Percentiles rank a stretch among this genome's conserved stretches.
Evolutionary conservation across 2,329 filamentous ascomycete genomes (phyloP).

Genomic region (Biscogniauxia sp.): DNA sequence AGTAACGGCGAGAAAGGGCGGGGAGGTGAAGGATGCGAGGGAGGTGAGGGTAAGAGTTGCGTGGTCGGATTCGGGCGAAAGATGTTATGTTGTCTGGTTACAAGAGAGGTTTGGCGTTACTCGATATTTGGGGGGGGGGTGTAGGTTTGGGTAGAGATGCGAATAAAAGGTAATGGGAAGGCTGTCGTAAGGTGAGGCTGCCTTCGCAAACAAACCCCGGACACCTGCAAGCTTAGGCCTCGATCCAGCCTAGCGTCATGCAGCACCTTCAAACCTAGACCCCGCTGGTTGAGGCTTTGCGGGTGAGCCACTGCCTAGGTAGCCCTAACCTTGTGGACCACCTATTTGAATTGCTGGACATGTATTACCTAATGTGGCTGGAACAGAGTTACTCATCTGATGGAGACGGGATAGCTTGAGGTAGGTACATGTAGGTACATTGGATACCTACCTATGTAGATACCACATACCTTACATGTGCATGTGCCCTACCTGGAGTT

Average conservation of each 20-base stretch:
- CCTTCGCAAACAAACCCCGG: constrained; percentile 21
- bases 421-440: background rate
- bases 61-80: constrained; percentile 12
- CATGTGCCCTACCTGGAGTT: background rate
- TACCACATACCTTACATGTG: background rate
- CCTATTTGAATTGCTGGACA: too few species aligned
- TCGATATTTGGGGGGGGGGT: background rate
- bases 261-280: constrained; percentile 8
- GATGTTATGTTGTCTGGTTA: constrained; percentile 12
- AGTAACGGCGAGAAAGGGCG: constrained; percentile 17
- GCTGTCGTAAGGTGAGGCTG: constrained; percentile 34
- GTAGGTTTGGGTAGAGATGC: constrained; percentile 10
- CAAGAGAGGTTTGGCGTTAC: background rate
- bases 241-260: constrained; percentile 22
- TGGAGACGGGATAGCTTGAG: too few species aligned
- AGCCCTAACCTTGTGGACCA: too few species aligned
- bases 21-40: background rate
- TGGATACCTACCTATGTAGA: background rate
- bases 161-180: constrained; percentile 11
- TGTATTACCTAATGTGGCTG: constrained; percentile 8
- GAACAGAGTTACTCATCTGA: too few species aligned
- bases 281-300: constrained; percentile 11
- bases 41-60: constrained; percentile 4
- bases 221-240: constrained; percentile 23
- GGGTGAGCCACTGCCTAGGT: too few species aligned